These are phyloP conservation scores for Flaveria trinervia DNA, from an alignment of 129 eudicot species.

Conservation along the genomic window DNA sequence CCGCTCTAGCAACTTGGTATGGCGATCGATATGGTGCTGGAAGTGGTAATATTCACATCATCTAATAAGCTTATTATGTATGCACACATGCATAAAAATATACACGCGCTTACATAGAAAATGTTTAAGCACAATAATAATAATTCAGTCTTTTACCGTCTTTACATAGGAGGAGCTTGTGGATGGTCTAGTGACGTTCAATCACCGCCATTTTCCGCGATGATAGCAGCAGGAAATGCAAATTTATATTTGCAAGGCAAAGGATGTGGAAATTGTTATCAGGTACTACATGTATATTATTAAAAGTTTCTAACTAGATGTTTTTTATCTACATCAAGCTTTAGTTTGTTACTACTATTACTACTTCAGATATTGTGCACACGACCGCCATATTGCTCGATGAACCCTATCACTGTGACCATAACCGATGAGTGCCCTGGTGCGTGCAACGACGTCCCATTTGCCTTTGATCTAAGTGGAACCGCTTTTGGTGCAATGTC, in stretches of 20 bases:
- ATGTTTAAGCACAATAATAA: neutral
- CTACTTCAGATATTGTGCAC: constrained; percentile 39
- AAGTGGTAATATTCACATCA: constrained; percentile 36
- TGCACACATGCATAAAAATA: neutral
- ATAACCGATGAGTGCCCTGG: constrained; percentile 57
- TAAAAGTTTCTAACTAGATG: neutral
- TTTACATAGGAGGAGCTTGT: constrained; percentile 43
- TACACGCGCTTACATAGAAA: too few relatives aligned
- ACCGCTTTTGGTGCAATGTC: constrained; percentile 54
- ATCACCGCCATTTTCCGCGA: constrained; percentile 38
- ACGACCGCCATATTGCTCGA: constrained; percentile 42
- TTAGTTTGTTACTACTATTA: neutral
- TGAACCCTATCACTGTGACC: constrained; percentile 39
- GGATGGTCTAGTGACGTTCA: constrained; percentile 44
- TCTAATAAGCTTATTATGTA: neutral
- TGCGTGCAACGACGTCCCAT: constrained; percentile 34
- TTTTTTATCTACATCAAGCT: neutral
- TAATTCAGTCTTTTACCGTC: neutral
- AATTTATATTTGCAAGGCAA: constrained; percentile 35
- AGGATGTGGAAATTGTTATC: constrained; percentile 52
- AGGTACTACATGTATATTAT: constrained; percentile 21
- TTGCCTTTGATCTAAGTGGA: constrained; percentile 52
- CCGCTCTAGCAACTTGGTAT: constrained; percentile 53
- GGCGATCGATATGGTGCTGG: constrained; percentile 42
- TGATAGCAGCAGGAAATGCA: constrained; percentile 54